Evolutionary conservation across 169 alveolate genomes (phyloP), one percentile per base, ranked within the genome.

Genomic region (Plasmodium sp.): DNA sequence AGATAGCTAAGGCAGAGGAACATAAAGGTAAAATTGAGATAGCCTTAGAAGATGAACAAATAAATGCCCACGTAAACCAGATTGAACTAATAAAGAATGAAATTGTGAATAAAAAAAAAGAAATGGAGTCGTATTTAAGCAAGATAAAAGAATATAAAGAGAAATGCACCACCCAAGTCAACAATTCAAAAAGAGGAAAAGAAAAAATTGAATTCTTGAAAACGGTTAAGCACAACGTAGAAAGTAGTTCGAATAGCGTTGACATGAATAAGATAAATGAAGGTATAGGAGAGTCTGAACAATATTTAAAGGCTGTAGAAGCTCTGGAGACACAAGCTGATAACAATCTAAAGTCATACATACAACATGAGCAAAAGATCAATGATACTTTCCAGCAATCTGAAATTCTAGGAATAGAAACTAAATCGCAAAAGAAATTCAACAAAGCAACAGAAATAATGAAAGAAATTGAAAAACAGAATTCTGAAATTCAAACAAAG

Each of bases 71-170:
- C 0, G 43, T 81, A 81, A n/a, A 81, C 31, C 0, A 43, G 6
- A 43, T 81, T 81, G 67, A 18, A 81, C 31, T 10, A 48, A 43
- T 31, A 0, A 81, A 81, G n/a, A 16, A 27, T 22, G 67, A 45
- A 43, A 27, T 81, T 81, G 16, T 22, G 33, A 31, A 27, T 31
- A 51, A 81, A 16, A 51, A 81, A 48, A 9, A 10, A 6, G 34
- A 33, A 18, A 51, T 43, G 33, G 31, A 81, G 22, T 6, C 77
- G 2, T 81, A 48, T 48, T 48, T 81, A 43, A 7, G 6, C n/a
- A 48, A 81, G 16, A 51, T 58, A 3, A 45, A 81, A n/a, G 86
- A 81, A 31, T 43, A 81, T 81, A 81, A 81, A 14, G 77, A 81
- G 16, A 81, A 48, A 22, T 18, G 45, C 12, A 22, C 22, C 10